Evolutionary conservation across 179 eudicot species (phyloP).

Genomic region (Actinidia arguta): DNA sequence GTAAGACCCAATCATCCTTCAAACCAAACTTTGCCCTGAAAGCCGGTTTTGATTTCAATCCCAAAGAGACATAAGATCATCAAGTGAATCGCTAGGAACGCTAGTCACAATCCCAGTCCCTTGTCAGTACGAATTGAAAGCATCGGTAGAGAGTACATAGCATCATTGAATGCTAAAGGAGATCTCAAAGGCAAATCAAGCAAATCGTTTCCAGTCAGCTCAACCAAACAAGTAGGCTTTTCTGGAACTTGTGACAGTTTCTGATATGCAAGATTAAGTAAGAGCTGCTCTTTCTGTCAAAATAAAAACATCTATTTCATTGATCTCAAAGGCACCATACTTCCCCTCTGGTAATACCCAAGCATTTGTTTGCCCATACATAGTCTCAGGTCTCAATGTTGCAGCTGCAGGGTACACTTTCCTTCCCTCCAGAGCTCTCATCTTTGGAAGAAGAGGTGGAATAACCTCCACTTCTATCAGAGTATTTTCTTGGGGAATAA

Average conservation of each 20-base stretch:
- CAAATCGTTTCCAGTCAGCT: constrained; percentile 83
- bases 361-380: constrained; percentile 94
- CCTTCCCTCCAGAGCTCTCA: constrained; percentile 64
- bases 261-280: constrained; percentile 85
- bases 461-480: constrained; percentile 88
- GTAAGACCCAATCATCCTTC: constrained; percentile 86
- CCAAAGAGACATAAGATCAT: constrained; percentile 76
- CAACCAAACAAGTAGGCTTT: constrained; percentile 78
- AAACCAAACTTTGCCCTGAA: constrained; percentile 74
- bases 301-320: constrained; percentile 74
- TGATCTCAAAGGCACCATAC: constrained; percentile 89
- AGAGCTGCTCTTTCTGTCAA: constrained; percentile 75
- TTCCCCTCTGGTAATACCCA: constrained; percentile 94
- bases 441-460: constrained; percentile 63
- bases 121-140: constrained; percentile 80
- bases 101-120: constrained; percentile 96
- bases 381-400: constrained; percentile 88
- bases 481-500: constrained; percentile 88
- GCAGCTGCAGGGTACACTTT: constrained; percentile 89
- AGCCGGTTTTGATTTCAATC: constrained; percentile 83
- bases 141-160: constrained; percentile 89
- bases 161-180: constrained; percentile 72
- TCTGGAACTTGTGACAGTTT: constrained; percentile 65
- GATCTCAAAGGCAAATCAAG: constrained; percentile 85
- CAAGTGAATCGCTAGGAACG: constrained; percentile 93